phyloP scores from a whole-genome alignment of 139 green algal species.

The Micractinium conductrix region DNA sequence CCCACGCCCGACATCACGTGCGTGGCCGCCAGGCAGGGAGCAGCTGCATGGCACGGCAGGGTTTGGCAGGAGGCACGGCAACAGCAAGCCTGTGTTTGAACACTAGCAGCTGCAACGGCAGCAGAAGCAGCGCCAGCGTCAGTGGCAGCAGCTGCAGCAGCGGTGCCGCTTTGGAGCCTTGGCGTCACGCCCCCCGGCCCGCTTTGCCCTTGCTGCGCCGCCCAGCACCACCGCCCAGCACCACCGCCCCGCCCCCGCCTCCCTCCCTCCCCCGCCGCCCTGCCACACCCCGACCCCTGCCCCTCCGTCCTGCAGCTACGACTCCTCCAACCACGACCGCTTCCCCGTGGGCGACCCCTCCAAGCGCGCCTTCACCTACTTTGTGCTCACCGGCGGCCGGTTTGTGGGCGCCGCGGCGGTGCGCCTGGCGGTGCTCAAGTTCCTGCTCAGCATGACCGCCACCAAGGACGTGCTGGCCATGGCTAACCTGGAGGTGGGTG shows the following conservation, averaged over 20 bases:
- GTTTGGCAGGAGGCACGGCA: neutral
- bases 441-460: slow-evolving; percentile 95
- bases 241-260: too few relatives aligned
- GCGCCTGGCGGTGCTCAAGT: slow-evolving; percentile 96
- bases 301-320: slow-evolving; percentile 76
- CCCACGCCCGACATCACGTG: slow-evolving; percentile 68
- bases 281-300: neutral
- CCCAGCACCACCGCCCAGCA: too few relatives aligned
- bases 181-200: too few relatives aligned
- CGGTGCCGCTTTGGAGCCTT: too few relatives aligned
- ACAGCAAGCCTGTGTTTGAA: neutral
- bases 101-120: neutral
- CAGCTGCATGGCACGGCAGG: slow-evolving; percentile 1
- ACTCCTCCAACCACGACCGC: slow-evolving; percentile 84
- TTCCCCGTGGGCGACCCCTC: slow-evolving; percentile 84
- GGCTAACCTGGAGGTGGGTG: slow-evolving; percentile 87
- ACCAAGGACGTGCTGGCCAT: slow-evolving; percentile 91
- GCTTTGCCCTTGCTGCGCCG: too few relatives aligned
- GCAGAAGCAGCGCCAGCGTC: neutral
- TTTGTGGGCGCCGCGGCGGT: slow-evolving; percentile 98
- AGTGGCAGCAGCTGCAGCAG: neutral
- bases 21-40: neutral
- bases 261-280: neutral
- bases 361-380: slow-evolving; percentile 96
- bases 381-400: slow-evolving; percentile 96